Evolutionary conservation across 108 stramenopile species (phyloP), one percentile per base, ranked within the genome.

Genomic region (Pseudonitzschia multistriata): DNA sequence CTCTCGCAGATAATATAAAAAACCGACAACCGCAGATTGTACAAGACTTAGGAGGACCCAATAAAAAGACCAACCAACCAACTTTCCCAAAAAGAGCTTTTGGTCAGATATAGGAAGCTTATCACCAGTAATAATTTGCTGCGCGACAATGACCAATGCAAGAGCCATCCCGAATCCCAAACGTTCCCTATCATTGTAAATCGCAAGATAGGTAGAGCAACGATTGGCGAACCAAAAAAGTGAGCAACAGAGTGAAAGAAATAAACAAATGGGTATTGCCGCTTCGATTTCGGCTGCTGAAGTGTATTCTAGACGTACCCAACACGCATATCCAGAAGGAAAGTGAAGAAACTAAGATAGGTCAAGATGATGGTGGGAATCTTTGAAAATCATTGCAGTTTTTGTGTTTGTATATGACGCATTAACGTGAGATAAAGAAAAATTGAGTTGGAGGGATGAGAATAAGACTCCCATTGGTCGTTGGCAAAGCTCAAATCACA

Each of bases 121-220:
- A 19, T 31, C 67, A 21, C 28, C 27, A 11, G 74, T 75, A 5
- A 70, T 61, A 19, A 75, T 75, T 42, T 70, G 67, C 3, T 75
- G 74, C 34, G 74, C 74, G 11, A 70, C 74, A 48, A 75, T 33
- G 8, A 75, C 74, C n/a, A 75, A 60, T 10, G 62, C 35, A 1
- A 75, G 1, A 4, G 74, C 57, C 67, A 75, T 70, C 13, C 68
- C 74, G 52, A 47, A 75, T 5, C 42, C 39, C 17, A 75, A 52
- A 6, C 74, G 57, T 52, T 75, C 74, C 0, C 73, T n/a, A n/a
- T n/a, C n/a, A n/a, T n/a, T n/a, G n/a, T n/a, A n/a, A n/a, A n/a
- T n/a, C n/a, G n/a, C n/a, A n/a, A n/a, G n/a, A n/a, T n/a, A n/a
- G n/a, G n/a, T n/a, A n/a, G n/a, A n/a, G n/a, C n/a, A n/a, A n/a